Conservation (phyloP, 352 stramenopile genomes). For the Phytophthora rubi region DNA sequence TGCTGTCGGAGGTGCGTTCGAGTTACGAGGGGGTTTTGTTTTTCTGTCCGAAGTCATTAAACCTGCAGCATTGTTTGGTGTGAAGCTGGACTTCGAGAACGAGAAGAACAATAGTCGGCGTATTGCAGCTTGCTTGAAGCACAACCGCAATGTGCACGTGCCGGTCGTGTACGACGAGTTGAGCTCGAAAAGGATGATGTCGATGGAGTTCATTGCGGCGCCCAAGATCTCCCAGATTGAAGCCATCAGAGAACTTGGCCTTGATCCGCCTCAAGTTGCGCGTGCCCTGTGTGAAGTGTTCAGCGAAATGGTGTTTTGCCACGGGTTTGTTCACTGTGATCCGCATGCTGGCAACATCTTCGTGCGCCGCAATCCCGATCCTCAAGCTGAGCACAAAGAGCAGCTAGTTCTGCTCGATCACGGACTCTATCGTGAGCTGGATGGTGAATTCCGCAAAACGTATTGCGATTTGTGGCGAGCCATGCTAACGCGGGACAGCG, state of each 20-base stretch:
- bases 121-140: constrained; percentile 61
- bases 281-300: constrained; percentile 93
- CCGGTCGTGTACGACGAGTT: constrained; percentile 87
- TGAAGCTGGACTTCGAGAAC: constrained; percentile 84
- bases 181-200: constrained; percentile 92
- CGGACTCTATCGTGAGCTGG: constrained; percentile 95
- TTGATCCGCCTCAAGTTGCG: constrained; percentile 87
- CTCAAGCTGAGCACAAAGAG: constrained; percentile 51
- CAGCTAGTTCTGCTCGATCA: constrained; percentile 98
- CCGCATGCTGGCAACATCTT: constrained; percentile 97
- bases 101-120: constrained; percentile 85
- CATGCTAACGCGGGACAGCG: constrained; percentile 92
- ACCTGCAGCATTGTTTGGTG: not conserved
- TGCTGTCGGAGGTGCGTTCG: constrained; percentile 64
- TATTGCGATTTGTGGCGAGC: constrained; percentile 96
- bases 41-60: too few species aligned
- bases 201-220: constrained; percentile 97
- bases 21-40: not conserved
- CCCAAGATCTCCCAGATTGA: constrained; percentile 93
- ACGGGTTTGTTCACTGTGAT: constrained; percentile 97
- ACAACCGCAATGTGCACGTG: constrained; percentile 74
- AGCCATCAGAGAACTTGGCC: constrained; percentile 76
- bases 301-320: constrained; percentile 95
- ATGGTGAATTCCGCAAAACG: constrained; percentile 92
- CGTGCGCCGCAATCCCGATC: constrained; percentile 67